phyloP scores from a whole-genome alignment of 2,329 filamentous ascomycete species.

The Colletotrichum godetiae region DNA sequence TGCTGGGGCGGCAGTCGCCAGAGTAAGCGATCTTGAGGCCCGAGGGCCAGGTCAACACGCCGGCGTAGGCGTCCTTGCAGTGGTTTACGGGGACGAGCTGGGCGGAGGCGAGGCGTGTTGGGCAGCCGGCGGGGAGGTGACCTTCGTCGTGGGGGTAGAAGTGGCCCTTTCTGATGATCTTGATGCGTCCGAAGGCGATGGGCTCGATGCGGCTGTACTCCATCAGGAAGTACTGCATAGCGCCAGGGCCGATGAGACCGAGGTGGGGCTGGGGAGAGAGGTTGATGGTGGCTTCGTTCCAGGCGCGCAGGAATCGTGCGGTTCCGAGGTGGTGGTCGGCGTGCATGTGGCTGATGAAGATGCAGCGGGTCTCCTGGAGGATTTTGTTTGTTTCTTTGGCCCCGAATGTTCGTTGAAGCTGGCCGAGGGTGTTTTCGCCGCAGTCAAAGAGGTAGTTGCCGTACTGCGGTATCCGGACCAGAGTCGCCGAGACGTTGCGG shows the following conservation, averaged over 20 bases:
- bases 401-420: constrained; percentile 80
- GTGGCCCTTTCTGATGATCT: constrained; percentile 40
- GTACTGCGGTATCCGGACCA: constrained; percentile 83
- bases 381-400: constrained; percentile 74
- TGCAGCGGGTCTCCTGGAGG: constrained; percentile 79
- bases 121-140: constrained; percentile 54
- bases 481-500: constrained; percentile 91
- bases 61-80: constrained; percentile 82
- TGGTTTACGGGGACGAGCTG: constrained; percentile 78
- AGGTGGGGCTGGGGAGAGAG: constrained; percentile 55
- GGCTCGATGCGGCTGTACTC: constrained; percentile 86
- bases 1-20: constrained; percentile 88
- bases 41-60: constrained; percentile 80
- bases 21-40: constrained; percentile 92
- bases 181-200: constrained; percentile 71
- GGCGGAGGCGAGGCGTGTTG: constrained; percentile 73
- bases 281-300: constrained; percentile 69
- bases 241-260: constrained; percentile 74
- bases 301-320: constrained; percentile 82
- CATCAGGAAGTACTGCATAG: constrained; percentile 80
- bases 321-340: constrained; percentile 96
- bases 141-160: constrained; percentile 37
- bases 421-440: constrained; percentile 92
- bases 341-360: constrained; percentile 96
- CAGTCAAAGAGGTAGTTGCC: constrained; percentile 94